Conservation (phyloP, 495 filamentous ascomycete species). For the Poronia punctata region DNA sequence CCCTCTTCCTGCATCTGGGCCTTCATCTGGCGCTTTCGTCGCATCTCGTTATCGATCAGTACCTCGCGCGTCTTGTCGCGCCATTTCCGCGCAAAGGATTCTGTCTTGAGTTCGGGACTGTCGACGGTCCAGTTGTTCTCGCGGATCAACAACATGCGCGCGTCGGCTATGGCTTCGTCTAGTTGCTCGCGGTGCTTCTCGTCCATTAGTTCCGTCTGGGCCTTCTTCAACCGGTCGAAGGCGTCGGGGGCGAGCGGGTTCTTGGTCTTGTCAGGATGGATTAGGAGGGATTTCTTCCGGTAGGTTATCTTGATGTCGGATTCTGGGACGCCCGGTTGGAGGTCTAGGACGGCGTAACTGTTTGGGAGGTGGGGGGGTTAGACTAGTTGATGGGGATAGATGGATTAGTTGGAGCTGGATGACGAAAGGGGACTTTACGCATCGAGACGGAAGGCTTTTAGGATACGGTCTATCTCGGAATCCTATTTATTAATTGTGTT, state of each 20-base stretch:
- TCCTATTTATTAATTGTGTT: constrained; percentile 49
- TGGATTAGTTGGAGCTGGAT: background rate
- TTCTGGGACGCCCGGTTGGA: constrained; percentile 91
- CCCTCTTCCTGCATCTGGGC: constrained; percentile 96
- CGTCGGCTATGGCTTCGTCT: constrained; percentile 93
- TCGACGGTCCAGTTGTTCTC: constrained; percentile 90
- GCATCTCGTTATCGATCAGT: constrained; percentile 85
- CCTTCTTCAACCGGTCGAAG: constrained; percentile 95
- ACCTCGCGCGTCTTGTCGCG: constrained; percentile 86
- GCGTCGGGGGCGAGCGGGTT: constrained; percentile 90
- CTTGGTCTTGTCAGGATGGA: constrained; percentile 96
- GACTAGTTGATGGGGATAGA: constrained; percentile 3
- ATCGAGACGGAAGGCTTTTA: constrained; percentile 83
- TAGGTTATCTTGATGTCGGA: constrained; percentile 93
- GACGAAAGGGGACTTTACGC: constrained; percentile 55
- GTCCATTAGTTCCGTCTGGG: constrained; percentile 83
- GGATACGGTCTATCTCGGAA: constrained; percentile 91
- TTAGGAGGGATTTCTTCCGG: constrained; percentile 92
- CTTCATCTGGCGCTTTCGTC: constrained; percentile 77
- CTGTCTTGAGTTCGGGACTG: constrained; percentile 73
- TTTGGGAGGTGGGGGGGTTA: too few relatives aligned
- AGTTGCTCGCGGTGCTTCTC: constrained; percentile 81
- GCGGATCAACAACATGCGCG: constrained; percentile 86
- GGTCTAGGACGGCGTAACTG: constrained; percentile 89
- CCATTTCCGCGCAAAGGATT: constrained; percentile 78